These are phyloP conservation scores for Epichloe sylvatica DNA, from an alignment of 2,329 filamentous ascomycete genomes.

Conservation along the genomic window DNA sequence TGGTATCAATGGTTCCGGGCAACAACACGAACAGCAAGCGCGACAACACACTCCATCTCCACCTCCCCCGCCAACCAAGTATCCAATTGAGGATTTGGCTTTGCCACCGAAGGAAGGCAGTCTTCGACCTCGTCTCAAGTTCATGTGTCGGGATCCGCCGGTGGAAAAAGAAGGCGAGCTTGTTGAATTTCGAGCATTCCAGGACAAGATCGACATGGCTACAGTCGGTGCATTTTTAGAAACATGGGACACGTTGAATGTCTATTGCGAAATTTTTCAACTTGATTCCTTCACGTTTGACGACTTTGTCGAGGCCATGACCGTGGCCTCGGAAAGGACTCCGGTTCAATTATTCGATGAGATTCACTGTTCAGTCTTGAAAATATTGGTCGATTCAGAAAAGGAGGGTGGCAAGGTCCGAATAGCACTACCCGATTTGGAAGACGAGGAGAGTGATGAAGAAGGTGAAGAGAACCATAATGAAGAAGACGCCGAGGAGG, in stretches of 20 bases:
- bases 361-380: slow-evolving; percentile 81
- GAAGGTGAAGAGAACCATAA: slow-evolving; percentile 47
- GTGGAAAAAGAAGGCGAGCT: slow-evolving; percentile 27
- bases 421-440: slow-evolving; percentile 61
- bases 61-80: slow-evolving; percentile 68
- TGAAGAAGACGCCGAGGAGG: slow-evolving; percentile 38
- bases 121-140: slow-evolving; percentile 63
- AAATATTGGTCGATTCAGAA: slow-evolving; percentile 66
- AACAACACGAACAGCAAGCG: background rate
- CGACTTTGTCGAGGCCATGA: slow-evolving; percentile 82
- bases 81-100: slow-evolving; percentile 89
- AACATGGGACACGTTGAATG: slow-evolving; percentile 92
- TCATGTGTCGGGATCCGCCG: slow-evolving; percentile 53
- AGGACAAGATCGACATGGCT: slow-evolving; percentile 55
- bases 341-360: slow-evolving; percentile 81
- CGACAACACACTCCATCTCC: slow-evolving; percentile 32
- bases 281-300: slow-evolving; percentile 97
- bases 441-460: slow-evolving; percentile 56
- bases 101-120: slow-evolving; percentile 53
- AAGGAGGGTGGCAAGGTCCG: slow-evolving; percentile 65
- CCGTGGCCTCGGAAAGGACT: slow-evolving; percentile 56
- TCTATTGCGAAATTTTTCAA: slow-evolving; percentile 91
- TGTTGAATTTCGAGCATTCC: slow-evolving; percentile 5
- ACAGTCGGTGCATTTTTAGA: slow-evolving; percentile 78
- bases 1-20: slow-evolving; percentile 21